phyloP scores from a whole-genome alignment of 2,329 filamentous ascomycete genomes.

The Sporothrix variecibatus region DNA sequence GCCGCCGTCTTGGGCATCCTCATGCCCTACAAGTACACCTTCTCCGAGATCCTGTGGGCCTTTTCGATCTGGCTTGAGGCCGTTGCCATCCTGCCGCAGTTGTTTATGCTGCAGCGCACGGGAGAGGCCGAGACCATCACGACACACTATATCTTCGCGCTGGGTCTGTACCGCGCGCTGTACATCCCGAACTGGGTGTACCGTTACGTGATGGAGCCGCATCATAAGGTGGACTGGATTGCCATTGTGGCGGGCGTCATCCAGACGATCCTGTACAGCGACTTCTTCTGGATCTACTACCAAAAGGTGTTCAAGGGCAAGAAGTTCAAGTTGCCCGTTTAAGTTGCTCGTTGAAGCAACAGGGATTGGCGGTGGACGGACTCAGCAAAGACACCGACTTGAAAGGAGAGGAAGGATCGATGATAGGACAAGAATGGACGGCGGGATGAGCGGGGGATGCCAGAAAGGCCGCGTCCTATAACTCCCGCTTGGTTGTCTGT shows the following conservation, averaged over 20 bases:
- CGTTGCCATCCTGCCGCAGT: conserved; percentile 92
- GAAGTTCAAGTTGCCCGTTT: conserved; percentile 85
- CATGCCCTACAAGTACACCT: conserved; percentile 81
- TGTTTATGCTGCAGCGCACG: conserved; percentile 97
- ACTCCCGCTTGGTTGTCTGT: not conserved
- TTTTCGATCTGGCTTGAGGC: conserved; percentile 98
- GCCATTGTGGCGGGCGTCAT: conserved; percentile 85
- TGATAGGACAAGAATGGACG: not conserved
- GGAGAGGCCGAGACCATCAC: conserved; percentile 99
- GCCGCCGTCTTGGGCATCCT: conserved; percentile 77
- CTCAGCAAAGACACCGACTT: not conserved
- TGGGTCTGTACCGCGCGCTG: conserved; percentile 86
- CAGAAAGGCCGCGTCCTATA: not conserved
- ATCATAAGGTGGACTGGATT: conserved; percentile 78
- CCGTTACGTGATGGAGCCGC: conserved; percentile 74
- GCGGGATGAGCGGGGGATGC: not conserved
- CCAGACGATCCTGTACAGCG: conserved; percentile 93
- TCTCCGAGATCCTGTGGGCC: conserved; percentile 89
- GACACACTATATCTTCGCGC: conserved; percentile 93
- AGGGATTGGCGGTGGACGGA: not conserved
- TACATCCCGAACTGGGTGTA: conserved; percentile 99
- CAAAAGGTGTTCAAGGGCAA: conserved; percentile 90
- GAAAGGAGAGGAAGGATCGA: not conserved
- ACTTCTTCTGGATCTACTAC: conserved; percentile 99
- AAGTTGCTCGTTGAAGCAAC: conserved; percentile 37